phyloP scores from a whole-genome alignment of 306 rosid genomes.

The Inga oerstediana region DNA sequence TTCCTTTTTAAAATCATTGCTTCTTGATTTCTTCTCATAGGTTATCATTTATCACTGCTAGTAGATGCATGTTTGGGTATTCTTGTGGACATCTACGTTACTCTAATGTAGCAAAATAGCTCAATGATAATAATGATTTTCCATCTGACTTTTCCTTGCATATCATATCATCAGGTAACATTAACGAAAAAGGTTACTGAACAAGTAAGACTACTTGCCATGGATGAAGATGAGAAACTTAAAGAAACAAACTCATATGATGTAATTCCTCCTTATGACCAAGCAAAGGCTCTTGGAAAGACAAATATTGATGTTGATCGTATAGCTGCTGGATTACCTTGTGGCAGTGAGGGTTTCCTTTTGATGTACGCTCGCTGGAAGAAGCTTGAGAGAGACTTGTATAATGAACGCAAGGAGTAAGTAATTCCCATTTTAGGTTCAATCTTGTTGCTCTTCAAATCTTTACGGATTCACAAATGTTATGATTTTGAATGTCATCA shows the following conservation, averaged over 20 bases:
- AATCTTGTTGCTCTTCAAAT: conserved; percentile 18
- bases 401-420: conserved; percentile 92
- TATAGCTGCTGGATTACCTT: conserved; percentile 96
- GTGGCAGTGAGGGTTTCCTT: conserved; percentile 97
- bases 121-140: not conserved
- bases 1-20: not conserved
- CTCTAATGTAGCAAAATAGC: conserved; percentile 18
- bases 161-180: conserved; percentile 52
- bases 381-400: conserved; percentile 91
- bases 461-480: not conserved
- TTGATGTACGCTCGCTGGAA: conserved; percentile 98
- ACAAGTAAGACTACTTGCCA: conserved; percentile 87
- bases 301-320: conserved; percentile 91
- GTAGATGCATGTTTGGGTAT: conserved; percentile 7
- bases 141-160: conserved; percentile 15
- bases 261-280: conserved; percentile 89
- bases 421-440: conserved; percentile 35
- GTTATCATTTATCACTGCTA: conserved; percentile 12
- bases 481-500: conserved; percentile 19
- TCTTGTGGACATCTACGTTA: conserved; percentile 16
- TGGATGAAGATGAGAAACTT: conserved; percentile 77
- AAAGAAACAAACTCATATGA: conserved; percentile 67
- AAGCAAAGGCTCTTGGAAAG: conserved; percentile 98
- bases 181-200: conserved; percentile 92
- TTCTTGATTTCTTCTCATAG: conserved; percentile 18